A percentile compares a stretch with the other conserved stretches of the same genome.
Conservation (phyloP, 805 yeast species). For the Candida insectalens region DNA sequence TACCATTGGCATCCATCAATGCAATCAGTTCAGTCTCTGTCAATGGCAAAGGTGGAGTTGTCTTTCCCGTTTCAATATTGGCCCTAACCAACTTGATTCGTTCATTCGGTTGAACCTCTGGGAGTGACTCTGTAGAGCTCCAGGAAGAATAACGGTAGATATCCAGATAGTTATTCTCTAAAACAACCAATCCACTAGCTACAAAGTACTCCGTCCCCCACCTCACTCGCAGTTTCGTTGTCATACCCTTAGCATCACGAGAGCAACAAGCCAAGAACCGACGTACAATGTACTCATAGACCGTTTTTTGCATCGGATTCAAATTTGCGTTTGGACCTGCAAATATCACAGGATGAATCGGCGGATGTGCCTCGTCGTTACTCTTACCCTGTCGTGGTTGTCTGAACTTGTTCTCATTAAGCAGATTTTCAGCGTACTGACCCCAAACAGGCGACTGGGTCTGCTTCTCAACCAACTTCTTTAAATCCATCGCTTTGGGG, state of each 20-base stretch:
- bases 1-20: slow-evolving; percentile 93
- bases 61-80: slow-evolving; percentile 61
- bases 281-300: slow-evolving; percentile 79
- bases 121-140: slow-evolving; percentile 53
- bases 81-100: slow-evolving; percentile 44
- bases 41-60: slow-evolving; percentile 72
- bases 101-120: slow-evolving; percentile 52
- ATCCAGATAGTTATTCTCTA: slow-evolving; percentile 69
- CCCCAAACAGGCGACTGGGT: slow-evolving; percentile 57
- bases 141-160: slow-evolving; percentile 73
- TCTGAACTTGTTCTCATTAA: slow-evolving; percentile 33
- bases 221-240: slow-evolving; percentile 47
- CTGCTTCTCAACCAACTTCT: slow-evolving; percentile 53
- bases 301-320: slow-evolving; percentile 46
- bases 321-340: slow-evolving; percentile 17
- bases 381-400: slow-evolving; percentile 72
- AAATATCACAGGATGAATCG: slow-evolving; percentile 76
- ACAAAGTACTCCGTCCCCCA: slow-evolving; percentile 77
- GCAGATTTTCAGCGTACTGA: slow-evolving; percentile 41
- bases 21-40: slow-evolving; percentile 90
- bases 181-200: slow-evolving; percentile 66
- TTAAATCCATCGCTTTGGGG: slow-evolving; percentile 68
- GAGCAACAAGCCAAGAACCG: slow-evolving; percentile 90
- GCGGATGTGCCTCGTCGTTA: slow-evolving; percentile 96
- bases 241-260: slow-evolving; percentile 74